Evolutionary conservation across 129 eudicot species (phyloP).

Genomic region (Oenanthe sinensis): DNA sequence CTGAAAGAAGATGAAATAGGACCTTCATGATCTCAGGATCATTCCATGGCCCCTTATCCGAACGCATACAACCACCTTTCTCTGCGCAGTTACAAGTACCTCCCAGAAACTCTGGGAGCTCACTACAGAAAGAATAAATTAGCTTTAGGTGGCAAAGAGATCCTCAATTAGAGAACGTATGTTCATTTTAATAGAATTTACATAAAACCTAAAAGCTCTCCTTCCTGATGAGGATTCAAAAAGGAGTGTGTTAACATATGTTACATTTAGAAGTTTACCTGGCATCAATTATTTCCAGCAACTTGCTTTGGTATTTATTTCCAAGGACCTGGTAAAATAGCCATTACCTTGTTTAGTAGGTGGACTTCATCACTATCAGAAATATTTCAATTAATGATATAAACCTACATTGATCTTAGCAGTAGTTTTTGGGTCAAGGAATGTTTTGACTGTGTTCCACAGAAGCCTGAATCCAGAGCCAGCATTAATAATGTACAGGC

Average conservation of each 20-base stretch:
- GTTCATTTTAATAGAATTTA: neutral
- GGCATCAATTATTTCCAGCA: conserved; percentile 88
- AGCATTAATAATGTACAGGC: conserved; percentile 92
- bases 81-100: conserved; percentile 89
- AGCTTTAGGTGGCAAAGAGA: conserved; percentile 1
- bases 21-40: conserved; percentile 96
- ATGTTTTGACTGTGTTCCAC: conserved; percentile 86
- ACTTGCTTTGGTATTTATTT: conserved; percentile 77
- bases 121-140: conserved; percentile 29
- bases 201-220: neutral
- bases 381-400: neutral
- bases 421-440: conserved; percentile 95
- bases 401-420: conserved; percentile 76
- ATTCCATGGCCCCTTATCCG: conserved; percentile 98
- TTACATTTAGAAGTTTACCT: conserved; percentile 32
- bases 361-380: neutral
- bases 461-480: conserved; percentile 96
- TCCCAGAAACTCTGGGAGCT: conserved; percentile 86
- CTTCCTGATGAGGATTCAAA: neutral
- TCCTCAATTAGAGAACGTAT: neutral
- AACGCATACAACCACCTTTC: conserved; percentile 83
- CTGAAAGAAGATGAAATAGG: neutral
- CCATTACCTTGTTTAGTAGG: conserved; percentile 8
- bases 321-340: conserved; percentile 59
- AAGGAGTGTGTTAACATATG: too few relatives aligned